Base-by-base conservation (phyloP, 2,329 filamentous ascomycete species). In the Aspergillus glaucus region DNA sequence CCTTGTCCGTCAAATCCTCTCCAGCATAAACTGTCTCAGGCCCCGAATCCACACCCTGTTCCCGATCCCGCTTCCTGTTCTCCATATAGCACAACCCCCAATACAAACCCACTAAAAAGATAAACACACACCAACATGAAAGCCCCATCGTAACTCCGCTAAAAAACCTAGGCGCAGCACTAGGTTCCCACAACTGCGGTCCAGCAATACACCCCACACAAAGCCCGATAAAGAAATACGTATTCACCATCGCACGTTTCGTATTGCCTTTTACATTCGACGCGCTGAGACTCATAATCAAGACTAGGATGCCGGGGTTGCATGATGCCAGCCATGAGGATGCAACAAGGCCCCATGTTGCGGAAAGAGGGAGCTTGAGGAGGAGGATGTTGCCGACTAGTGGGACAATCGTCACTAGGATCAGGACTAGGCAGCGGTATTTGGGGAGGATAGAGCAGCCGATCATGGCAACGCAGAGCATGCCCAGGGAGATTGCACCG, bases 231-330 rank as follows among this genome's bases (percentile, higher is more conserved):
- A 77, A 78, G 60, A 75, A 77, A 51, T 76, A 62, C 4, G 68
- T 64, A 46, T 71, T 76, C 21, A 74, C 69, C 3, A 74, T 64
- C 6, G 73, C 63, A 6, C 69, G 67, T 53, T 78, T 78, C 1
- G 75, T 78, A 56, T 77, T 78, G 0, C 75, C 75, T 39, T 73
- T 72, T 17, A 75, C 68, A 46, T 78, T 78, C 14, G 74, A 77
- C 0, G 74, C 73, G 4, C 62, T 66, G 1, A 77, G 65, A 6
- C 64, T 70, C 17, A 76, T 66, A 0, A 73, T 62, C 26, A 75
- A 68, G 4, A 65, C 68, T 62, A 68, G 67, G 46, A 66, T 57
- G 34, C 67, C 59, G 5, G 70, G 70, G 53, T 74, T 73, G 46
- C 66, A 69, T 1, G 72, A 74, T n/a, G 72, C 68, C 62, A 69